Evolutionary conservation across 306 rosid genomes (phyloP), one percentile per base, ranked within the genome.

Genomic region (Vigna radiata): DNA sequence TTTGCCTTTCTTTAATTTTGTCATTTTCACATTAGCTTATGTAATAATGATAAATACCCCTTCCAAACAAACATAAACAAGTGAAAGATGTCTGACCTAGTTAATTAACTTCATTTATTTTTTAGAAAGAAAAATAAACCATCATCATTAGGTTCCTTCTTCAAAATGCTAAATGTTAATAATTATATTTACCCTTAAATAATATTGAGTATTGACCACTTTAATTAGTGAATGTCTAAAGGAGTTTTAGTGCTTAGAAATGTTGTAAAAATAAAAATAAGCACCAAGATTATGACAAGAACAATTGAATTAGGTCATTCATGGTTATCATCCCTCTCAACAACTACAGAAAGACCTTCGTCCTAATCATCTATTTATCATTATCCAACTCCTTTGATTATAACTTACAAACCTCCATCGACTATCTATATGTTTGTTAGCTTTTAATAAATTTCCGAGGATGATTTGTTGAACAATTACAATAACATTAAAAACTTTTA

Each of bases 1-100:
- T 23, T 67, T 68, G 17, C 79, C 62, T 65, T 80, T 69, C 58
- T 78, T 58, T 77, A 27, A 36, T 62, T 59, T 73, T 75, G 77
- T 76, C 81, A 27, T 76, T 60, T 81, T 69, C 81, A n/a, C 70
- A 47, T 50, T 44, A 73, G 16, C 72, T 48, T 70, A 54, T 62
- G 64, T 56, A 70, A 78, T 58, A 41, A 77, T 77, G 81, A 52
- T 68, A 61, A 78, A 48, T 59, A 47, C 50, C 60, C 62, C 17
- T 55, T 70, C 41, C 59, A 16, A 77, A 53, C 17, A 65, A 63
- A 52, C 13, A 36, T 43, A 53, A 53, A 54, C 74, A 41, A 53
- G 12, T 39, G 36, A 53, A 36, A 37, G 1, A 65, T 13, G 29
- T 50, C 56, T 63, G 18, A 19, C 66, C 39, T 19, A 8, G 49